Base-by-base conservation (phyloP, 2,329 filamentous ascomycete genomes). In the Sporothrix dimorphospora region DNA sequence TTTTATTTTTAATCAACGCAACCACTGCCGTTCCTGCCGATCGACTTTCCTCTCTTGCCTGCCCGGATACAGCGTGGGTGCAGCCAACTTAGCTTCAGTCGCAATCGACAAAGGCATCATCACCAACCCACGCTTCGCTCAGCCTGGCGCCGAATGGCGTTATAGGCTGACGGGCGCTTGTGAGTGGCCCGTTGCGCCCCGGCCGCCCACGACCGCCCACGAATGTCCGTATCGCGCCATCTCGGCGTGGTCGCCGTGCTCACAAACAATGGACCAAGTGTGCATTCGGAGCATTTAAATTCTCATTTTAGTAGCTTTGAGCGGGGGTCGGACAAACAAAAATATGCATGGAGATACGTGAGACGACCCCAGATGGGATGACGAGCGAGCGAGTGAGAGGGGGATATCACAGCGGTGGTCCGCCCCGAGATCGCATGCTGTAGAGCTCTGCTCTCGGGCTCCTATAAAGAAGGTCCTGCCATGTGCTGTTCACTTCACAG, bases 121-220 rank as follows among this genome's bases (percentile, higher is more conserved):
- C 57, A 1, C 12, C 53, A 21, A 14, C 34, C 34, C 57, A 40
- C 30, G 24, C 51, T 55, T 57, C 27, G 57, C 57, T 61, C 57
- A 61, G 34, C 30, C 57, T 61, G 57, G 57, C 57, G 57, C 57
- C 57, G 57, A 61, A 61, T 61, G 57, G 34, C 57, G 57, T 61
- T 61, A 61, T 61, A 21, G 19, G 34, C 57, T 61, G 57, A 30
- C 57, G 34, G 57, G 30, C 30, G 30, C 57, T 40, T 61, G 57
- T 61, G 57, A 61, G 57, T 61, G 57, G 57, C 34, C 19, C 16
- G 34, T 8, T 38, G 57, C 21, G 11, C 11, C 51, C 30, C 57
- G 51, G 30, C 55, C 55, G 30, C 55, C 57, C 34, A 57, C 53
- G 21, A 53, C 21, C 11, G 11, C 2, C 49, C 11, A 12, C 4